Conservation (phyloP, 345 rosid species). For the Passiflora organensis region DNA sequence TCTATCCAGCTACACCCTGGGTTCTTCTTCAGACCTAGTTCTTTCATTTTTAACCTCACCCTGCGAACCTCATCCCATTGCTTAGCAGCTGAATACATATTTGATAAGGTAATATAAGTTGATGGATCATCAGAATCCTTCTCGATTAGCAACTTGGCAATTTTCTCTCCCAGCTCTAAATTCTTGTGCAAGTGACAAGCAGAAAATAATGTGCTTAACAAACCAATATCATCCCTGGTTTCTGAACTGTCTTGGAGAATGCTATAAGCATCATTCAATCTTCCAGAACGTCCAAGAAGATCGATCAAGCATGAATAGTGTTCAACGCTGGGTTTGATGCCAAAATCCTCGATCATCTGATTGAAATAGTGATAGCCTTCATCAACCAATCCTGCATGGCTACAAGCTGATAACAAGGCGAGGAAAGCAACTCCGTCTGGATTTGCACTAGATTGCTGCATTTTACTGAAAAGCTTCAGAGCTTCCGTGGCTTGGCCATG, state of each 20-base stretch:
- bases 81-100: conserved; percentile 45
- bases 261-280: conserved; percentile 54
- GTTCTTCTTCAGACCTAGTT: conserved; percentile 51
- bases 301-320: conserved; percentile 77
- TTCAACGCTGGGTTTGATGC: conserved; percentile 42
- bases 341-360: conserved; percentile 34
- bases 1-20: conserved; percentile 85
- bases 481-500: conserved; percentile 59
- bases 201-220: conserved; percentile 60
- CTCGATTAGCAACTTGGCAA: conserved; percentile 37
- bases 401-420: conserved; percentile 63
- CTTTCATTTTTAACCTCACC: conserved; percentile 55
- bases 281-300: conserved; percentile 66
- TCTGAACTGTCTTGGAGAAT: conserved; percentile 37
- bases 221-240: conserved; percentile 37
- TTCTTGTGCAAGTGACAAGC: conserved; percentile 51
- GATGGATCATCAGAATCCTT: conserved; percentile 47
- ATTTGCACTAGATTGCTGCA: conserved; percentile 39
- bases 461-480: conserved; percentile 42
- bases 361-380: conserved; percentile 45
- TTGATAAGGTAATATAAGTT: conserved; percentile 39
- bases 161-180: conserved; percentile 41
- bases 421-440: conserved; percentile 62
- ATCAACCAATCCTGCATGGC: conserved; percentile 61
- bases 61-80: conserved; percentile 58